Percentiles rank a stretch among this genome's conserved stretches.
These are phyloP conservation scores for Leccinellum rugosiceps DNA, from an alignment of 768 basidiomycete species.

Conservation along the genomic window DNA sequence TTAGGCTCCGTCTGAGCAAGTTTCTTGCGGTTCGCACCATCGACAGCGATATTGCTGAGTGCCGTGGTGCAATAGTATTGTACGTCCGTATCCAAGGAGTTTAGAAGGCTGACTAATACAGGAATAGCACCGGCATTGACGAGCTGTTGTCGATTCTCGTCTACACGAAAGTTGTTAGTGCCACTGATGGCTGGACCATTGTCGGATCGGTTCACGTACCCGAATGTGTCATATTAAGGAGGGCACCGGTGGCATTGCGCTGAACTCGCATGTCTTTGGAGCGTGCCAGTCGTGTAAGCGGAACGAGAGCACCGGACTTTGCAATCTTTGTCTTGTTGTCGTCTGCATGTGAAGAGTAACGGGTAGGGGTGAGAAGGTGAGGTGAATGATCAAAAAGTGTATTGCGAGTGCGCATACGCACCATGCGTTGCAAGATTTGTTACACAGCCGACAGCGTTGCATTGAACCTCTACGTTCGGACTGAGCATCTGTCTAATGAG, in stretches of 20 bases:
- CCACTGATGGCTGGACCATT: not conserved
- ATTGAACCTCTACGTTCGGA: conserved; percentile 98
- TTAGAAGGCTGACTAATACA: conserved; percentile 90
- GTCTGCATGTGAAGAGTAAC: conserved; percentile 46
- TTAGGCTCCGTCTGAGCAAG: conserved; percentile 92
- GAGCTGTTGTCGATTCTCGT: conserved; percentile 97
- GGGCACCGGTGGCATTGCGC: conserved; percentile 95
- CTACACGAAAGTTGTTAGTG: conserved; percentile 38
- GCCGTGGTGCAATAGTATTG: conserved; percentile 99
- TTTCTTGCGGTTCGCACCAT: conserved; percentile 92
- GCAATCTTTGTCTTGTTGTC: conserved; percentile 99
- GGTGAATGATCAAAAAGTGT: not conserved
- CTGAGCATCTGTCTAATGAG: conserved; percentile 98
- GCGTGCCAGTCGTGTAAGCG: conserved; percentile 90
- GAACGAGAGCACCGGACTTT: conserved; percentile 97
- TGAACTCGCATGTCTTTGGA: conserved; percentile 99
- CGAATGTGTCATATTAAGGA: conserved; percentile 99
- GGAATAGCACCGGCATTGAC: conserved; percentile 99
- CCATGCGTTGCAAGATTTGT: conserved; percentile 99
- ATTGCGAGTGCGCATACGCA: conserved; percentile 35
- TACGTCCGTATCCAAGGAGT: conserved; percentile 97
- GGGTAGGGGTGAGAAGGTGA: conserved; percentile 6
- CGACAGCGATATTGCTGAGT: conserved; percentile 96
- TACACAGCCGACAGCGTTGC: conserved; percentile 98
- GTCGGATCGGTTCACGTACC: conserved; percentile 45